Evolutionary conservation across 176 grass and related monocot genomes (phyloP).

Genomic region (Lolium rigidum): DNA sequence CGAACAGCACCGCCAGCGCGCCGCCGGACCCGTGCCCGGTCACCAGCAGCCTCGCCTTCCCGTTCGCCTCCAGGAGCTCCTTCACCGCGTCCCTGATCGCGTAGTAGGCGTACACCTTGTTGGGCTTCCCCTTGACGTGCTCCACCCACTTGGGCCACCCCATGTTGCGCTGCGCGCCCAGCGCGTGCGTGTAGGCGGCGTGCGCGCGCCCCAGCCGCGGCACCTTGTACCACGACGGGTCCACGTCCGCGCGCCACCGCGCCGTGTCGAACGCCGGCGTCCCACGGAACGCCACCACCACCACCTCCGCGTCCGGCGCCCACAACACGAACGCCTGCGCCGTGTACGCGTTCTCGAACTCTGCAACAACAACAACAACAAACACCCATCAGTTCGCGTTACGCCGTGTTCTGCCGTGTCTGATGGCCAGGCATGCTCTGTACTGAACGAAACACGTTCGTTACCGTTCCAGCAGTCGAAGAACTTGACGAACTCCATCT

Average conservation of each 20-base stretch:
- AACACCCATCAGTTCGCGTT: background rate
- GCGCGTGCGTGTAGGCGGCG: slow-evolving; percentile 57
- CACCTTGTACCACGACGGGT: slow-evolving; percentile 76
- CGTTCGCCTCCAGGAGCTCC: slow-evolving; percentile 31
- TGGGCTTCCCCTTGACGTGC: slow-evolving; percentile 37
- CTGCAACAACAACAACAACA: background rate
- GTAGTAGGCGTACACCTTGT: slow-evolving; percentile 64
- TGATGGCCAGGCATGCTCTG: background rate
- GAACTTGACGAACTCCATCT: slow-evolving; percentile 68
- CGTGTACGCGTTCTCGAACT: slow-evolving; percentile 48
- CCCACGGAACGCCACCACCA: slow-evolving; percentile 74
- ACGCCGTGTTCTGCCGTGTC: background rate
- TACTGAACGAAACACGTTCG: background rate
- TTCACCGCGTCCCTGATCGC: slow-evolving; percentile 47
- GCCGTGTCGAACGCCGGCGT: slow-evolving; percentile 51
- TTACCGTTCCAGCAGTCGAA: slow-evolving; percentile 75
- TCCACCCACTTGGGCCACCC: slow-evolving; percentile 55
- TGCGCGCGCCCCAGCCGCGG: slow-evolving; percentile 53
- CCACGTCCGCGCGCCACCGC: slow-evolving; percentile 60
- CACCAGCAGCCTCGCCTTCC: slow-evolving; percentile 58
- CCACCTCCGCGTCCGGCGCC: slow-evolving; percentile 45
- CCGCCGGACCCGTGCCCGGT: slow-evolving; percentile 67
- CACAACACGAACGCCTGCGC: slow-evolving; percentile 57
- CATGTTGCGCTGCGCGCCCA: slow-evolving; percentile 58
- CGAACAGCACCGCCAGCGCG: slow-evolving; percentile 62